Evolutionary conservation across 1,139 yeast species (phyloP), one percentile per base, ranked within the genome.

Genomic region (Kurtzmaniella quercitrusa): DNA sequence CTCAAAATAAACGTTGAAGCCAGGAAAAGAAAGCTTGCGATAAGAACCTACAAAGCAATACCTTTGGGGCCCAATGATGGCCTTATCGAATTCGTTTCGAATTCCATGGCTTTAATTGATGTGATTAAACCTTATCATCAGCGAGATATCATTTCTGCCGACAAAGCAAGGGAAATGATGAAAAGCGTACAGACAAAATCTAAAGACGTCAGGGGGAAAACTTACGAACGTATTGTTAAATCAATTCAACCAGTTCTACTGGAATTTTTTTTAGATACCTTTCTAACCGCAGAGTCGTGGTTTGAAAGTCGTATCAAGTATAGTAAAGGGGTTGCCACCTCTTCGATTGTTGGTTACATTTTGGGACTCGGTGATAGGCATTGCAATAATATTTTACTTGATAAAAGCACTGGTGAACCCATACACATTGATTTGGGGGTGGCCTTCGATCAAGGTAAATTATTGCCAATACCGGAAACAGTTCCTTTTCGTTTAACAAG

Each of bases 331-430:
- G 72, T 88, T 3, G 97, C 97, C 0, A 78, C 89, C 0, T 78
- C 85, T 1, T 89, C 97, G 0, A 86, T 94, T 42, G 82, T 89
- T 17, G 98, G 98, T 0, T 76, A 87, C 58, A 72, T 91, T 9
- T 66, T 94, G 26, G 99, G 99, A 0, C 71, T 94, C 11, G 99
- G 99, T 2, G 99, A 94, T 59, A 71, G 99, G 20, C 99, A 94
- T 61, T 80, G 95, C 56, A 88, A 88, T 59, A 94, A 94, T 58
- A 84, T 94, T 36, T 63, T 94, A 45, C 58, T 94, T n/a, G 98
- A 94, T 58, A 71, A 74, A 42, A 58, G 58, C 14, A 75, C 87
- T 0, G 98, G 98, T 0, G 97, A 91, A 51, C 95, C 96, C 0
- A 82, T 94, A 22, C 98, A 94, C 60, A 94, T 94, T 54, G 99